Conservation (phyloP, 1,284 basidiomycete genomes). For the Sanghuangporus baumii region DNA sequence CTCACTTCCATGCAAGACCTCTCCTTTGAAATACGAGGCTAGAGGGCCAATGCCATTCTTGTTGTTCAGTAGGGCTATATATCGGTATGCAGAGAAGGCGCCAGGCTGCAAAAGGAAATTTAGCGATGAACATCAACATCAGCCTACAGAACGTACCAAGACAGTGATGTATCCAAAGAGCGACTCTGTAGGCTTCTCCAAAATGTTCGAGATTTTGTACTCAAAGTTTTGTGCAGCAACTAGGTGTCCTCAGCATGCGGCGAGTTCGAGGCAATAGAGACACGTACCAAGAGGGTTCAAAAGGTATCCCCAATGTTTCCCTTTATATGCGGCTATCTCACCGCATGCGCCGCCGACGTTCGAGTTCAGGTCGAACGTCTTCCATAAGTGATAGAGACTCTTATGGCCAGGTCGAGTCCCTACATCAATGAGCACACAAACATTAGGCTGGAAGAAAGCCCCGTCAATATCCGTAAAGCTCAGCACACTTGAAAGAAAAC, state of each 20-base stretch:
- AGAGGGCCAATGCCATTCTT: slow-evolving; percentile 82
- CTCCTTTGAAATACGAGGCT: slow-evolving; percentile 96
- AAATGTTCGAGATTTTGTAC: slow-evolving; percentile 89
- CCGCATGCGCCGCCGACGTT: slow-evolving; percentile 94
- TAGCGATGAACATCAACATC: too few species aligned
- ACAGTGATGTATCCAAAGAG: slow-evolving; percentile 92
- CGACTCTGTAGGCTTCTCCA: slow-evolving; percentile 93
- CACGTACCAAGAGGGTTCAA: slow-evolving; percentile 77
- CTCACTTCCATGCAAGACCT: slow-evolving; percentile 84
- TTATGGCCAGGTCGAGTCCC: slow-evolving; percentile 85
- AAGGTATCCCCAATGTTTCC: slow-evolving; percentile 76
- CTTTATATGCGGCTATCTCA: slow-evolving; percentile 92
- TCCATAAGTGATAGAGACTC: slow-evolving; percentile 92
- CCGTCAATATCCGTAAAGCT: not conserved
- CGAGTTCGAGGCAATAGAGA: not conserved
- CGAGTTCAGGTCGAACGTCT: slow-evolving; percentile 89
- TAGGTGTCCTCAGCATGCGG: slow-evolving; percentile 24
- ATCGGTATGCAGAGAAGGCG: slow-evolving; percentile 91
- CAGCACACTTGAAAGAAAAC: slow-evolving; percentile 17
- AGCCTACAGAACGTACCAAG: slow-evolving; percentile 40
- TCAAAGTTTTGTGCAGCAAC: slow-evolving; percentile 95
- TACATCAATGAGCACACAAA: slow-evolving; percentile 88
- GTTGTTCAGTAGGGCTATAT: slow-evolving; percentile 89
- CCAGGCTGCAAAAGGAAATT: slow-evolving; percentile 57
- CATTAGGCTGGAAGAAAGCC: slow-evolving; percentile 58